Conservation (phyloP, 768 basidiomycete species). For the Boletus rufocinnamomeus region DNA sequence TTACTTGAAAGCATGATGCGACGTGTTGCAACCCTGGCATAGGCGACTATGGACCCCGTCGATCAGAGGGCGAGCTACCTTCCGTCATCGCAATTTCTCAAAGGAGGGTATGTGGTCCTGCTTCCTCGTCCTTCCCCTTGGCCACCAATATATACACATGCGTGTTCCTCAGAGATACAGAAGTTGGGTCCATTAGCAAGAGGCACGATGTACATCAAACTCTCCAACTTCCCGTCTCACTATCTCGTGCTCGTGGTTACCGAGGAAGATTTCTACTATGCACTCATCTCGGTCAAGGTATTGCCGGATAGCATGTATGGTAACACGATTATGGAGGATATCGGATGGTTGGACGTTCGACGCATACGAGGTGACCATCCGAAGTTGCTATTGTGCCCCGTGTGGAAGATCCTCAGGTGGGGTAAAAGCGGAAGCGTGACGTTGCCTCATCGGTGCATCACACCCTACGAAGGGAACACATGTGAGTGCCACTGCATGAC, state of each 20-base stretch:
- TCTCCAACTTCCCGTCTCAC: conserved; percentile 74
- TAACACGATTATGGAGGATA: conserved; percentile 68
- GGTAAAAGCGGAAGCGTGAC: too few species aligned
- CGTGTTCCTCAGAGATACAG: conserved; percentile 50
- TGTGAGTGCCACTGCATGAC: too few species aligned
- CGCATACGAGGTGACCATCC: too few species aligned
- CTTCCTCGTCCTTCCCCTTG: neutral
- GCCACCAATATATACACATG: neutral
- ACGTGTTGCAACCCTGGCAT: neutral
- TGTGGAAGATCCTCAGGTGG: too few species aligned
- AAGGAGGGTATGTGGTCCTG: conserved; percentile 53
- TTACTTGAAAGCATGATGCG: neutral
- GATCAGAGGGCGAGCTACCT: conserved; percentile 86
- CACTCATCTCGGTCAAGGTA: conserved; percentile 56
- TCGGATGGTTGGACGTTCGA: too few species aligned
- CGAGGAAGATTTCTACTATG: conserved; percentile 72
- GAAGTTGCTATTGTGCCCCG: too few species aligned
- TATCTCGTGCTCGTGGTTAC: conserved; percentile 85
- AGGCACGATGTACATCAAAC: conserved; percentile 71
- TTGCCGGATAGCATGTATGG: conserved; percentile 55
- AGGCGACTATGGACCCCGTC: conserved; percentile 82
- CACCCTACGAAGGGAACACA: too few species aligned
- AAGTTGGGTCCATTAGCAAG: conserved; percentile 70
- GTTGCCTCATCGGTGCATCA: too few species aligned
- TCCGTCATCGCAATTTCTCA: conserved; percentile 65